Evolutionary conservation across 352 stramenopile species (phyloP).

Genomic region (Achlya hypogyna): DNA sequence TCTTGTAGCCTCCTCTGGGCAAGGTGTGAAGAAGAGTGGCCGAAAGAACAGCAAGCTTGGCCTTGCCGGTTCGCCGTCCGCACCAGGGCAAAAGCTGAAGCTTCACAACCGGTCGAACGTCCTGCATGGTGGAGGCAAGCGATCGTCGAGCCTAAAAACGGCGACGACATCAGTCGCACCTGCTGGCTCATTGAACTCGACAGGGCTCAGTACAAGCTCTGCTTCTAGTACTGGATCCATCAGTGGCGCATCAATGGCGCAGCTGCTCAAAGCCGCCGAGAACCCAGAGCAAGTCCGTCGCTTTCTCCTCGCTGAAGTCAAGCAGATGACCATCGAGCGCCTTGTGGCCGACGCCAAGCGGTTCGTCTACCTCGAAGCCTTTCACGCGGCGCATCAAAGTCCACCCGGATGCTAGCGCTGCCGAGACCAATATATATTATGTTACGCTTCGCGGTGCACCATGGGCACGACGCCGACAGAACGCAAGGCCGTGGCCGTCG

Average conservation of each 20-base stretch:
- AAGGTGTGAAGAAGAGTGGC: slow-evolving; percentile 8
- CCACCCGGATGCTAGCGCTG: background rate
- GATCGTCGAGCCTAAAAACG: background rate
- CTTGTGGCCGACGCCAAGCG: slow-evolving; percentile 67
- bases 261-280: background rate
- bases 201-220: background rate
- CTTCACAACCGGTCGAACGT: background rate
- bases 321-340: slow-evolving; percentile 69
- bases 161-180: background rate
- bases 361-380: slow-evolving; percentile 58
- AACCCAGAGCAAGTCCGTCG: slow-evolving; percentile 16
- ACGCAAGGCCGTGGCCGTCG: slow-evolving; percentile 36
- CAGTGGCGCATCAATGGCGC: background rate
- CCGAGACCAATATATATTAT: background rate
- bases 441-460: background rate
- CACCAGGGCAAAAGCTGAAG: background rate
- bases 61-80: background rate
- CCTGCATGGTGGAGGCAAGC: background rate
- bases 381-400: slow-evolving; percentile 20
- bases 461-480: background rate
- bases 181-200: background rate
- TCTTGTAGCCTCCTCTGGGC: background rate
- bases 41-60: slow-evolving; percentile 17
- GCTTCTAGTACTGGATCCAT: slow-evolving; percentile 1
- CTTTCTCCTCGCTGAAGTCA: slow-evolving; percentile 19